These are phyloP conservation scores for Entomophthora muscae DNA, from an alignment of 371 early-diverging fungal species.

Conservation along the genomic window DNA sequence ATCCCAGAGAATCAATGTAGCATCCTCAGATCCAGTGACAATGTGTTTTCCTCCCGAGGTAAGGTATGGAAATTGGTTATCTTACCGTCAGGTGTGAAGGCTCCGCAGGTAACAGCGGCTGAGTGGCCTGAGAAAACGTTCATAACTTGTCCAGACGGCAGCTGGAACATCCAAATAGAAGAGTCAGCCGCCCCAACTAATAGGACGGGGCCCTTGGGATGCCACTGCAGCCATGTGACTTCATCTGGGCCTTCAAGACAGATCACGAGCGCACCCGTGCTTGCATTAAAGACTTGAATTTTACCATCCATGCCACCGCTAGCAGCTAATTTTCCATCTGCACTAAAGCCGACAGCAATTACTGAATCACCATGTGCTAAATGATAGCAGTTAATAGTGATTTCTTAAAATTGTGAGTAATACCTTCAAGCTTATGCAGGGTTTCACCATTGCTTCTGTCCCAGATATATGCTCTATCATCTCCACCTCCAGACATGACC, in stretches of 20 bases:
- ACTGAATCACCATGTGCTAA: constrained; percentile 76
- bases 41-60: constrained; percentile 28
- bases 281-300: constrained; percentile 61
- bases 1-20: constrained; percentile 75
- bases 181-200: constrained; percentile 76
- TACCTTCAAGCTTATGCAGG: constrained; percentile 29
- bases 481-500: constrained; percentile 73
- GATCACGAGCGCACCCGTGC: constrained; percentile 34
- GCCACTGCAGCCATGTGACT: constrained; percentile 88
- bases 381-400: neutral
- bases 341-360: constrained; percentile 61
- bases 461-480: constrained; percentile 87
- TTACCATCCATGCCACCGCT: constrained; percentile 93
- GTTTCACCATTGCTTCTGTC: constrained; percentile 62
- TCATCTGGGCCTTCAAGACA: constrained; percentile 83
- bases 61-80: neutral
- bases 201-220: constrained; percentile 80
- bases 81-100: constrained; percentile 73
- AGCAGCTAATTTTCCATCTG: constrained; percentile 70
- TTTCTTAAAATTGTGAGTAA: neutral
- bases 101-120: constrained; percentile 66
- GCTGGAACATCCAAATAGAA: constrained; percentile 90
- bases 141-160: constrained; percentile 80
- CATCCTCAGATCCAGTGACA: constrained; percentile 75
- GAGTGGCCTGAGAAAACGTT: constrained; percentile 81